phyloP scores from a whole-genome alignment of 2,329 filamentous ascomycete species.

The Scedosporium aurantiacum region DNA sequence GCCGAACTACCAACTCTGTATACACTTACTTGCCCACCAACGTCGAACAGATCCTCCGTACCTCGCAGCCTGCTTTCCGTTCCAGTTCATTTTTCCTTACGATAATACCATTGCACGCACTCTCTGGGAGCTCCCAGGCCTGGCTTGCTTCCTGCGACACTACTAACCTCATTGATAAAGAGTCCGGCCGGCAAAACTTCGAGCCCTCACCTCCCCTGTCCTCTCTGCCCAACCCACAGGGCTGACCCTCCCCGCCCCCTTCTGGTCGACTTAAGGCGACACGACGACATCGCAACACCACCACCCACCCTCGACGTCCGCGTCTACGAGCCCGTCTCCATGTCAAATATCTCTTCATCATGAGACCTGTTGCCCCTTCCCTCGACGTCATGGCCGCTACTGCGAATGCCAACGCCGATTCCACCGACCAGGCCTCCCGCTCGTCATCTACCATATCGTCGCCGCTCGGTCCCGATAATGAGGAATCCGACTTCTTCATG shows the following conservation, averaged over 20 bases:
- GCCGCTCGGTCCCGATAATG: constrained; percentile 63
- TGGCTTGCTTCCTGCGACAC: not conserved
- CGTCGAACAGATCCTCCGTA: not conserved
- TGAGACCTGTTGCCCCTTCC: constrained; percentile 16
- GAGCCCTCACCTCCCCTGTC: not conserved
- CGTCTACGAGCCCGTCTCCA: not conserved
- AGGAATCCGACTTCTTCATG: constrained; percentile 89
- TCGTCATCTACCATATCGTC: constrained; percentile 63
- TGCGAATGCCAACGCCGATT: constrained; percentile 8
- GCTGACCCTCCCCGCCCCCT: not conserved
- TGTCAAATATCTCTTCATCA: constrained; percentile 9
- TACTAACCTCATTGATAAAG: not conserved
- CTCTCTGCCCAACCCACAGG: not conserved
- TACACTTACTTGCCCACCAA: not conserved
- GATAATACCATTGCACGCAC: not conserved
- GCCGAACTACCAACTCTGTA: not conserved
- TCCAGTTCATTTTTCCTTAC: not conserved
- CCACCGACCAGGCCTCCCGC: constrained; percentile 33
- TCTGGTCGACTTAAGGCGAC: not conserved
- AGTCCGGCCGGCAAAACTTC: not conserved
- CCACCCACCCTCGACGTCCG: not conserved
- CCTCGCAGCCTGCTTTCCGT: not conserved
- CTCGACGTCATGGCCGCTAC: constrained; percentile 17
- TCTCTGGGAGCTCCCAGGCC: not conserved
- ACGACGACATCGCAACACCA: not conserved